Evolutionary conservation across 2,329 filamentous ascomycete species (phyloP).

Genomic region (Lachnellula occidentalis): DNA sequence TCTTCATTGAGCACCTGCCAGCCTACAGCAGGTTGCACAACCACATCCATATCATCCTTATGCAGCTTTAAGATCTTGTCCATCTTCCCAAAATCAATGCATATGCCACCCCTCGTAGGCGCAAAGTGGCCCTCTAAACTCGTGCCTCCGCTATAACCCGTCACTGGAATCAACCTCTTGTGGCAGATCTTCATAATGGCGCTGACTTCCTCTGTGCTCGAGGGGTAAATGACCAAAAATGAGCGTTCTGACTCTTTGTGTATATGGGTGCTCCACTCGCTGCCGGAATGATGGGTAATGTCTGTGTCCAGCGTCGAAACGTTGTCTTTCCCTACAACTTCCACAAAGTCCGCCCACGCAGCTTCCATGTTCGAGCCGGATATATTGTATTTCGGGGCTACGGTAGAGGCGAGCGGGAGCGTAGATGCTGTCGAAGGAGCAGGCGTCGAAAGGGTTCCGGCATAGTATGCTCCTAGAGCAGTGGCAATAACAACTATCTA

Average conservation of each 20-base stretch:
- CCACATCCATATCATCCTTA: slow-evolving; percentile 69
- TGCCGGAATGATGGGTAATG: slow-evolving; percentile 51
- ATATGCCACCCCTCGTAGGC: slow-evolving; percentile 75
- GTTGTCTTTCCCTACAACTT: slow-evolving; percentile 58
- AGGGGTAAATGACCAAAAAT: slow-evolving; percentile 72
- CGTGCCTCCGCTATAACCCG: slow-evolving; percentile 81
- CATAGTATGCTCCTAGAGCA: slow-evolving; percentile 41
- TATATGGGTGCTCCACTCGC: slow-evolving; percentile 58
- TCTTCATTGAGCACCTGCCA: slow-evolving; percentile 84
- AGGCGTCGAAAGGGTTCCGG: slow-evolving; percentile 51
- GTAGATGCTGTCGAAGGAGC: slow-evolving; percentile 51
- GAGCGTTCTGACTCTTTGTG: slow-evolving; percentile 44
- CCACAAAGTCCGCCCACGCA: slow-evolving; percentile 63
- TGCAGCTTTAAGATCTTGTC: slow-evolving; percentile 72
- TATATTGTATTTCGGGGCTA: slow-evolving; percentile 50
- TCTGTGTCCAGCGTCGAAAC: slow-evolving; percentile 56
- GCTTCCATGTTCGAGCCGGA: slow-evolving; percentile 60
- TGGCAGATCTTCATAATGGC: slow-evolving; percentile 86
- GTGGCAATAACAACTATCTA: slow-evolving; percentile 25
- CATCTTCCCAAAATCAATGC: slow-evolving; percentile 83
- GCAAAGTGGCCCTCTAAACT: slow-evolving; percentile 87
- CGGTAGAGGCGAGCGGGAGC: slow-evolving; percentile 48
- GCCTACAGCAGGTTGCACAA: slow-evolving; percentile 75
- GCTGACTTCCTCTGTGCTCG: slow-evolving; percentile 76
- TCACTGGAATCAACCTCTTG: slow-evolving; percentile 72